Base-by-base conservation (phyloP, 768 basidiomycete genomes). In the Suillus variegatus region DNA sequence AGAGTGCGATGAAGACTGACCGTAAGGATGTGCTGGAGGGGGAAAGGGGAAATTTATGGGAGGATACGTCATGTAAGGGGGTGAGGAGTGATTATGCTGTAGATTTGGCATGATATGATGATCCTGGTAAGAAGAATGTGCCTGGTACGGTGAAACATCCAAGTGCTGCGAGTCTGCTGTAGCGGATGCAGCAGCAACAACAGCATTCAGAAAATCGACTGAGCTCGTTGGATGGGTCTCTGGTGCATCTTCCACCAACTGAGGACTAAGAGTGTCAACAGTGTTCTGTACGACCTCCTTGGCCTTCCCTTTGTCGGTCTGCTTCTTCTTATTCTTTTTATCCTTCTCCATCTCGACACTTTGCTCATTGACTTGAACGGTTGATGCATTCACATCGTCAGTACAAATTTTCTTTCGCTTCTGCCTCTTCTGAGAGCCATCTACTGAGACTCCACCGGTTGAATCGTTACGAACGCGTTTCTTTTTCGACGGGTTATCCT, bases 121-220 rank as follows among this genome's bases (percentile, higher is more conserved):
- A 62, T 75, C 80, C 47, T 77, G 77, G 60, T 72, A 79, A 54
- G 72, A 69, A 44, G 80, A 74, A 64, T 78, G 73, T 64, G 76
- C 55, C 64, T 75, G 67, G 66, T 73, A 74, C 41, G 72, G 54
- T 16, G 71, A 67, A 40, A 75, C 70, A 35, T 75, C 71, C 40
- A 74, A 67, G 36, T 74, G 67, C 32, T 78, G 75, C 16, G 69
- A 66, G 28, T 76, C 77, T 0, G 82, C 79, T 18, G 83, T 82
- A 9, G 82, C 83, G n/a, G 86, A 82, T 4, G 88, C 86, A 6
- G 88, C 87, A 40, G 87, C 87, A 25, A 88, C 86, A 16, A 90
- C 85, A 0, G 88, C 88, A 58, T 85, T 86, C 46, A 90, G 77
- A 60, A 90, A 82, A 9, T 86, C 86, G 20, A 85, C 78, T 4